Base-by-base conservation (phyloP, 2,329 filamentous ascomycete species). In the Xylariomycetidae sp. region DNA sequence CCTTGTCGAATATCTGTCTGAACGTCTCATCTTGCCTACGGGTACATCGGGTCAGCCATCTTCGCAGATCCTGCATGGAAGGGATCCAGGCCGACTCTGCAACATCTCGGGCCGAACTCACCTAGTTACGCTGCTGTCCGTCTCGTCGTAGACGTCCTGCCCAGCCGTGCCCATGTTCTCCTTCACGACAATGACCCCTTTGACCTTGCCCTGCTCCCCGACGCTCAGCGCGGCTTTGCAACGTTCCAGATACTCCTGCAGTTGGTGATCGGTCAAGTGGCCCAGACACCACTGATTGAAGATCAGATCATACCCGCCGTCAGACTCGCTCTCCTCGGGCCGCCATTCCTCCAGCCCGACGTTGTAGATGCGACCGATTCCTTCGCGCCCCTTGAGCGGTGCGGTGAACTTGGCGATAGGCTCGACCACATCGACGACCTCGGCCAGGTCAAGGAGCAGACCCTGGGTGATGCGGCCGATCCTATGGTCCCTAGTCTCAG, bases 261-360 rank as follows among this genome's bases (percentile, higher is more conserved):
- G 55, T 55, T 93, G 78, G 6, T 59, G 60, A 53, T 95, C 87
- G 0, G 75, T 87, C 34, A 95, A 64, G 57, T 95, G 82, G 16
- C 85, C 83, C 6, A 90, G 60, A 58, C 88, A 95, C 88, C 89
- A 95, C 59, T 95, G 89, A 32, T 76, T 82, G 85, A 86, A 95
- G 40, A 95, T 78, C 28, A 95, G 58, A 54, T 89, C 82, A 58
- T 95, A 95, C 30, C 61, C 56, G 7, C 59, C 49, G n/a, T 51
- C 62, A n/a, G n/a, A n/a, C 2, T 59, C 48, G 0, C 49, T 61
- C 7, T 60, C 49, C 8, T 53, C 64, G 2, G 52, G 65, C 9
- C 47, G 38, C 85, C 85, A 93, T 18, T 73, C 69, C 57, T 94
- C 82, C 1, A 94, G 63, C 0, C 86, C 85, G 2, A 81, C 61